Percentiles rank a stretch among this genome's conserved stretches.
phyloP scores from a whole-genome alignment of 441 rosid species.

The Arabidopsis lyrata region DNA sequence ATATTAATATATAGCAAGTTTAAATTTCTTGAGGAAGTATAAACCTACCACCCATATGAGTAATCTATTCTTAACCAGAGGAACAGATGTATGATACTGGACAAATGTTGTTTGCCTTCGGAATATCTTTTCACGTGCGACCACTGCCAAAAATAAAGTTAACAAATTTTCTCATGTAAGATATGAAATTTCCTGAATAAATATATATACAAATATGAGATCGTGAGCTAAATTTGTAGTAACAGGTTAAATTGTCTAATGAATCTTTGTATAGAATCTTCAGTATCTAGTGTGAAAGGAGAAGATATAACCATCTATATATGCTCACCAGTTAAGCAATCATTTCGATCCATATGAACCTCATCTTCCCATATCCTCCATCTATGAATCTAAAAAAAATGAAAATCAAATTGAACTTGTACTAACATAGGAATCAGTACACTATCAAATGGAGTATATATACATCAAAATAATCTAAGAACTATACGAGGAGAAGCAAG shows the following conservation, averaged over 20 bases:
- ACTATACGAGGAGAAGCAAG: not conserved
- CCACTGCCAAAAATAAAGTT: conserved; percentile 54
- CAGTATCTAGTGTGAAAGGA: not conserved
- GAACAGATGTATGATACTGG: conserved; percentile 63
- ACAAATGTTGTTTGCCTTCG: conserved; percentile 86
- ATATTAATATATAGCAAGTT: not conserved
- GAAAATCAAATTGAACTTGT: not conserved
- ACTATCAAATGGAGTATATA: not conserved
- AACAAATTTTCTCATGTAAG: not conserved
- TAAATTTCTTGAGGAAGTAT: not conserved
- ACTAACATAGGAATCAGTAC: not conserved
- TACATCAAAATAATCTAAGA: not conserved
- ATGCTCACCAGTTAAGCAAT: conserved; percentile 64
- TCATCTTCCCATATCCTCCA: conserved; percentile 93
- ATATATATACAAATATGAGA: not conserved
- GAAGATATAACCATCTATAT: not conserved
- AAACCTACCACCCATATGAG: conserved; percentile 85
- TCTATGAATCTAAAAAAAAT: conserved; percentile 67
- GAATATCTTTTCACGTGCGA: conserved; percentile 57
- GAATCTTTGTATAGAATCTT: not conserved
- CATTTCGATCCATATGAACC: conserved; percentile 72
- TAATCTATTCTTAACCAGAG: conserved; percentile 59
- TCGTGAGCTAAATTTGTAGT: not conserved
- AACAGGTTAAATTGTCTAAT: not conserved
- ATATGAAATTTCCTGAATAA: not conserved